Evolutionary conservation across 2,329 filamentous ascomycete species (phyloP).

Genomic region (Orbilia blumenaviensis): DNA sequence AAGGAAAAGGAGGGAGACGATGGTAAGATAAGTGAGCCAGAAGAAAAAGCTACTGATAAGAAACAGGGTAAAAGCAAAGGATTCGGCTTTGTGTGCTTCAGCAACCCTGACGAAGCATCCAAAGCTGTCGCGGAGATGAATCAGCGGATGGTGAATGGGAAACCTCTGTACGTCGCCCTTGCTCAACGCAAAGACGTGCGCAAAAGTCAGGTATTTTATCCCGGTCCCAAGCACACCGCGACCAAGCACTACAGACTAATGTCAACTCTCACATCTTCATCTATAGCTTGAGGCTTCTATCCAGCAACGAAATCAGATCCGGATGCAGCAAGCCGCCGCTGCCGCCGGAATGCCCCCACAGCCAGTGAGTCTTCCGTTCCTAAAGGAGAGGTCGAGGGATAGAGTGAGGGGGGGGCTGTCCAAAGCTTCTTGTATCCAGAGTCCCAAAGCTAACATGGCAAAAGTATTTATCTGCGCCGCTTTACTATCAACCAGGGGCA

Average conservation of each 20-base stretch:
- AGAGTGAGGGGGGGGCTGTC: no score
- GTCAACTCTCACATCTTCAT: not conserved
- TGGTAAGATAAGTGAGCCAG: conserved; percentile 65
- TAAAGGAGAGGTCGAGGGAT: not conserved
- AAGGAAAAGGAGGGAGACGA: conserved; percentile 66
- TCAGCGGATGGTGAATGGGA: conserved; percentile 96
- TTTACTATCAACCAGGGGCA: conserved; percentile 84
- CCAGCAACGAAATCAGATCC: conserved; percentile 97
- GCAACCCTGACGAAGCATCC: conserved; percentile 97
- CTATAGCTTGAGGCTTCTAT: conserved; percentile 89
- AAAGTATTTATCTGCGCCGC: conserved; percentile 86
- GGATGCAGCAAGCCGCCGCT: conserved; percentile 94
- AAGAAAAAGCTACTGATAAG: conserved; percentile 67
- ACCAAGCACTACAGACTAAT: conserved; percentile 14
- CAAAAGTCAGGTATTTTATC: conserved; percentile 76
- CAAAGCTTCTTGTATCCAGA: not conserved
- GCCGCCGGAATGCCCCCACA: conserved; percentile 79
- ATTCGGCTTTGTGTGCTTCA: conserved; percentile 99
- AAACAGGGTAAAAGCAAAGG: conserved; percentile 98
- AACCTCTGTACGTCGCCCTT: conserved; percentile 96
- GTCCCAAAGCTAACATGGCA: conserved; percentile 60
- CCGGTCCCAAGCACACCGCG: not conserved
- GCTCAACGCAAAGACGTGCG: conserved; percentile 99
- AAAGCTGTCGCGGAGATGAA: conserved; percentile 99
- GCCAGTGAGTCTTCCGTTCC: conserved; percentile 29